Percentiles rank a stretch among this genome's conserved stretches.
Evolutionary conservation across 805 yeast species (phyloP).

Genomic region (Starmera quercuum): DNA sequence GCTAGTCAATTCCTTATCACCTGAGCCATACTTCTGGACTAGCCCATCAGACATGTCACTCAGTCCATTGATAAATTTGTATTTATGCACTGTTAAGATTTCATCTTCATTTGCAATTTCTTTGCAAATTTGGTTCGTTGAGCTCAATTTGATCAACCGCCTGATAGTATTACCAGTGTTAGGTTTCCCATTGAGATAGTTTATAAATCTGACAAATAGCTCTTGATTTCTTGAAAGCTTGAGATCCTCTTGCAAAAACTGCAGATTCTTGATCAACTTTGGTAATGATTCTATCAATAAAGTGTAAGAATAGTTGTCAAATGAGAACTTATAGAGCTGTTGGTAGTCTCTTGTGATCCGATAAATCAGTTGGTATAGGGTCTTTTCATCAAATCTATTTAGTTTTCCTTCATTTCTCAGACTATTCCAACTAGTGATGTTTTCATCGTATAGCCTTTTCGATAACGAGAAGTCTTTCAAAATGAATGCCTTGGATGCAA

Average conservation of each 20-base stretch:
- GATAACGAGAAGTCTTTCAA: constrained; percentile 5
- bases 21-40: constrained; percentile 1
- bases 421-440: neutral
- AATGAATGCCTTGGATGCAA: constrained; percentile 7
- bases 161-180: constrained; percentile 1
- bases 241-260: neutral
- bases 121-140: constrained; percentile 1
- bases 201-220: constrained; percentile 1
- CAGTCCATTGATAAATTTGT: constrained; percentile 8
- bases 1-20: neutral
- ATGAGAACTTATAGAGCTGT: neutral
- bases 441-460: constrained; percentile 2
- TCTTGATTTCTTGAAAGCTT: neutral
- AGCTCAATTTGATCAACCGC: constrained; percentile 5
- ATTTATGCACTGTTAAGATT: constrained; percentile 8
- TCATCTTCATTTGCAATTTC: constrained; percentile 5
- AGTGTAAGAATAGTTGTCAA: neutral
- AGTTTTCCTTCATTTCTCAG: neutral
- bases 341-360: neutral
- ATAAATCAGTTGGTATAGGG: neutral
- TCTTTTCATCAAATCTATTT: neutral
- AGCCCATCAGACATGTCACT: constrained; percentile 4
- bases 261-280: neutral
- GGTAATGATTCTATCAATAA: constrained; percentile 1
- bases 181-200: constrained; percentile 4